Evolutionary conservation across 257 asterid species (phyloP).

Genomic region (Apocynum venetum): DNA sequence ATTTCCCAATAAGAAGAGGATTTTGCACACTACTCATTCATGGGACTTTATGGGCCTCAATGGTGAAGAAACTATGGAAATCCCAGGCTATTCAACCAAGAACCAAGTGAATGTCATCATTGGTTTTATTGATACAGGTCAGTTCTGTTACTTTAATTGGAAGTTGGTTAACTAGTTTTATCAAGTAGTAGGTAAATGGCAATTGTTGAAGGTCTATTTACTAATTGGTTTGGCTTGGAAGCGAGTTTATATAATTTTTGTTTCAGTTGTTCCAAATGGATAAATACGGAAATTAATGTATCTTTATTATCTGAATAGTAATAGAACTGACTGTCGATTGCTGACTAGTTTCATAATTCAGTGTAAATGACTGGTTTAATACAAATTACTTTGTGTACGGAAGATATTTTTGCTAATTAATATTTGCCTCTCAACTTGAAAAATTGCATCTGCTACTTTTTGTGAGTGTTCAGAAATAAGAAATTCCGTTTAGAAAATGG

Average conservation of each 20-base stretch:
- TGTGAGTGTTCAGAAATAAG: background rate
- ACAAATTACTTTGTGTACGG: background rate
- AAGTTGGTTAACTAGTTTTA: background rate
- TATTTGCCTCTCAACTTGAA: background rate
- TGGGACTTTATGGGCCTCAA: slow-evolving; percentile 98
- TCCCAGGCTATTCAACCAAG: slow-evolving; percentile 88
- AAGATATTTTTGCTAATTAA: background rate
- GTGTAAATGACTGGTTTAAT: background rate
- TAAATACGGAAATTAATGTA: background rate
- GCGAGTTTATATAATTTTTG: no score
- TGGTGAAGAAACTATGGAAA: slow-evolving; percentile 81
- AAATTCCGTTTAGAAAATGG: background rate
- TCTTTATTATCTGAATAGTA: background rate
- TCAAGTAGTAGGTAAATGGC: background rate
- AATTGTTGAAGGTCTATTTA: background rate
- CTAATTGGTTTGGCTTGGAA: background rate
- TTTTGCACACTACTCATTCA: slow-evolving; percentile 92
- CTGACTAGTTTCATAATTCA: background rate
- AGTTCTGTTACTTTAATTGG: background rate
- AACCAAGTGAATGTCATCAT: slow-evolving; percentile 85
- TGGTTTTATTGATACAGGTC: slow-evolving; percentile 95
- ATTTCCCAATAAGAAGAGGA: slow-evolving; percentile 73
- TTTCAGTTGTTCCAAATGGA: background rate
- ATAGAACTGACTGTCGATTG: background rate
- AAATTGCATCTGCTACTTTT: background rate